Percentiles rank a stretch among this genome's conserved stretches.
Conservation (phyloP, 169 alveolate species). For the Cryptosporidium sp. region DNA sequence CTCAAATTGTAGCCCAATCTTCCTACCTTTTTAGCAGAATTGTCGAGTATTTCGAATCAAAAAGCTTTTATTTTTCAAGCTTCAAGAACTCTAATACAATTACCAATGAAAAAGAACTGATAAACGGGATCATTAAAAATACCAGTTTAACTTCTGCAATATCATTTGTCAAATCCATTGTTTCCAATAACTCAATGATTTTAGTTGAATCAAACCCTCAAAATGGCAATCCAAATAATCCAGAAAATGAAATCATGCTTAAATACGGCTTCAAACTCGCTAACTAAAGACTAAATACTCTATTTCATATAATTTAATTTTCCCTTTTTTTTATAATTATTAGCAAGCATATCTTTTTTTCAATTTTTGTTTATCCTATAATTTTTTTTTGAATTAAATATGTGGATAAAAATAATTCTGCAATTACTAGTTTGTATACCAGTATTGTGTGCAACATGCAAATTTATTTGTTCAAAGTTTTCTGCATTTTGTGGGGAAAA, state of each 20-base stretch:
- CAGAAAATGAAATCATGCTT: neutral
- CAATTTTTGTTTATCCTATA: neutral
- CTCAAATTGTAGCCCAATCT: conserved; percentile 56
- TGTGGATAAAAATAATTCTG: neutral
- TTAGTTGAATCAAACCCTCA: conserved; percentile 9
- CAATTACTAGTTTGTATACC: neutral
- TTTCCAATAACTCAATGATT: conserved; percentile 38
- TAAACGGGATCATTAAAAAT: neutral
- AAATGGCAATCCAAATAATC: neutral
- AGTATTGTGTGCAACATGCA: conserved; percentile 15
- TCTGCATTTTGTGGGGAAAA: neutral
- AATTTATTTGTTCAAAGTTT: neutral
- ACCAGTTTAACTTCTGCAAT: conserved; percentile 3
- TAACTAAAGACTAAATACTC: neutral
- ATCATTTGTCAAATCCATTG: neutral
- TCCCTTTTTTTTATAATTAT: neutral
- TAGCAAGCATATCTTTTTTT: too few relatives aligned
- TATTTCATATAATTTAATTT: neutral
- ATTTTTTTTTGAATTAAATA: neutral
- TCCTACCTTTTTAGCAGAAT: conserved; percentile 55
- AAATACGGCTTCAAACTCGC: conserved; percentile 11
- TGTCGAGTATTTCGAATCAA: conserved; percentile 12
- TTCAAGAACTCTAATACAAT: neutral
- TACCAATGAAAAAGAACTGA: conserved; percentile 24
- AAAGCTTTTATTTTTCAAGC: neutral